Evolutionary conservation across 192 early-diverging fungal genomes (phyloP), one percentile per base, ranked within the genome.

Genomic region (Powellomyces hirtus): DNA sequence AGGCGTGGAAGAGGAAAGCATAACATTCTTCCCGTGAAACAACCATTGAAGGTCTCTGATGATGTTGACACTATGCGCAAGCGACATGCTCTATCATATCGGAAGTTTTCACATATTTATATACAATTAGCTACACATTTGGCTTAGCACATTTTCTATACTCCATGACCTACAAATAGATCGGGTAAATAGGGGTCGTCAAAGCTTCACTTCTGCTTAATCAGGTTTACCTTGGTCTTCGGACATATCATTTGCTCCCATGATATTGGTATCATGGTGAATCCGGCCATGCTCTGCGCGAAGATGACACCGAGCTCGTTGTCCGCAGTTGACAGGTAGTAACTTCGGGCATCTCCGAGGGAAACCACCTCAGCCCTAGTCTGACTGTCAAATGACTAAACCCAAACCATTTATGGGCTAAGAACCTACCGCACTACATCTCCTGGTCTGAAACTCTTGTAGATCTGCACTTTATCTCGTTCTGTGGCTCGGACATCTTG

Each of bases 181-280:
- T 11, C 64, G 10, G 30, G 60, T 22, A 40, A 1, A 44, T 22
- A 4, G 50, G 13, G 45, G 24, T 38, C 16, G 11, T 11, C 35
- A 51, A 64, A 1, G 34, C 33, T 45, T 2, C 16, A 34, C 5
- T 5, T 18, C 3, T 30, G 62, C 0, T 26, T 26, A 24, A 10
- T n/a, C 38, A 45, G 46, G 33, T n/a, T n/a, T 64, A 76, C 78
- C 79, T 87, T 85, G 1, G 95, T 96, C 72, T 90, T 92, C 18
- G 97, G 90, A 71, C 95, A 96, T 53, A 97, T 88, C 97, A 99
- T 99, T 64, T 98, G 86, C 75, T 98, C 90, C 97, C 97, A 99
- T 40, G 93, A 94, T 35, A 97, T 86, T 4, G 97, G 97, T 33
- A 97, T 81, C 91, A 98, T 91, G 0, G 92, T 85, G 55, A 83